phyloP scores from a whole-genome alignment of 202 grass and related monocot species.

The Musa balbisiana region DNA sequence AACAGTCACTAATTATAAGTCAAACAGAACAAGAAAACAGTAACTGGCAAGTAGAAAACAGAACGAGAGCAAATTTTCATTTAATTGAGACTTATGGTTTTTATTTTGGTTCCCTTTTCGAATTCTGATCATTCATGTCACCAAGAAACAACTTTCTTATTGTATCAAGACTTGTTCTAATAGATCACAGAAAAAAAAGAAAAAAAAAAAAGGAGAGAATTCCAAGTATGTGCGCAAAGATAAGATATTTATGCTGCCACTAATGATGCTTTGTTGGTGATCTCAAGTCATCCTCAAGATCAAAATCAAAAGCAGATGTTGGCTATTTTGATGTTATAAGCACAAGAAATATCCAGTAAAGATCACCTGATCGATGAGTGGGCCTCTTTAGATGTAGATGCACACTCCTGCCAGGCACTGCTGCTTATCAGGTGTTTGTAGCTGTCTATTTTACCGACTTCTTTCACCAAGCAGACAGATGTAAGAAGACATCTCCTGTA shows the following conservation, averaged over 20 bases:
- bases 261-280: too few species aligned
- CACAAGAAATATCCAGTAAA: neutral
- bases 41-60: neutral
- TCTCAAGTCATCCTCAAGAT: too few species aligned
- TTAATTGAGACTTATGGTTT: neutral
- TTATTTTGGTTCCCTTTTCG: neutral
- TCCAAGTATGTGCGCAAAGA: neutral
- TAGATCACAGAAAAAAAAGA: neutral
- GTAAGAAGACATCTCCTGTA: neutral
- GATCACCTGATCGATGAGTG: neutral
- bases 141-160: too few species aligned
- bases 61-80: neutral
- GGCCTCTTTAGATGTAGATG: neutral
- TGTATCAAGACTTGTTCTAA: too few species aligned
- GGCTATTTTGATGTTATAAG: neutral
- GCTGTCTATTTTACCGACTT: neutral
- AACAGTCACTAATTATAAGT: too few species aligned
- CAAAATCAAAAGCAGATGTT: neutral
- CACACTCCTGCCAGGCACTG: neutral
- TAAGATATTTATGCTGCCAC: too few species aligned
- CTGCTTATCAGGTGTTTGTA: neutral
- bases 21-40: too few species aligned
- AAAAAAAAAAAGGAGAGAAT: neutral
- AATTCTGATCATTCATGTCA: too few species aligned
- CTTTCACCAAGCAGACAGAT: neutral